phyloP scores from a whole-genome alignment of 768 basidiomycete genomes.

The Rhizopogon vesiculosus region DNA sequence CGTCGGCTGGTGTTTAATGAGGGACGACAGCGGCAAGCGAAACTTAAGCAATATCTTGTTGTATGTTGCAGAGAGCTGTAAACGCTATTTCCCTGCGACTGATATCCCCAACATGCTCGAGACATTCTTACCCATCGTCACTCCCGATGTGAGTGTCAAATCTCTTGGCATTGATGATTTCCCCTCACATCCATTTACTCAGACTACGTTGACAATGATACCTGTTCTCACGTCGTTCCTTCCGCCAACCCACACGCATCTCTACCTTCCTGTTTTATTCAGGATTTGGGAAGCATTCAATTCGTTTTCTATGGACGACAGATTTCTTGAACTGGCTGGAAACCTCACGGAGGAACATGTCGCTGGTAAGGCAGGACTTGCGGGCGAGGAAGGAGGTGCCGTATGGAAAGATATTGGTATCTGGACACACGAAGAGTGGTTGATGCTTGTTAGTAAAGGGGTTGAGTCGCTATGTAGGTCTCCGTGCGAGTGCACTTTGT shows the following conservation, averaged over 20 bases:
- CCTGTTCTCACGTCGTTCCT: slow-evolving; percentile 77
- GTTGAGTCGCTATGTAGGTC: slow-evolving; percentile 69
- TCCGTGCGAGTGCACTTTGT: not conserved
- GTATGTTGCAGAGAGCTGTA: slow-evolving; percentile 69
- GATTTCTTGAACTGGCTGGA: slow-evolving; percentile 67
- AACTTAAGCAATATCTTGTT: slow-evolving; percentile 69
- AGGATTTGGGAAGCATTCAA: slow-evolving; percentile 78
- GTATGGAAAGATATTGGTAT: slow-evolving; percentile 85
- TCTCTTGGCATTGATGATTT: not conserved
- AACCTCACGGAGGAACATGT: slow-evolving; percentile 71
- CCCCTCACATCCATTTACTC: slow-evolving; percentile 5
- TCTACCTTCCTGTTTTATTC: slow-evolving; percentile 71
- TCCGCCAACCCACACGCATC: slow-evolving; percentile 58
- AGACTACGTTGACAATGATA: slow-evolving; percentile 69
- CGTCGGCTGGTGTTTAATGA: not conserved
- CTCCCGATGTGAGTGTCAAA: slow-evolving; percentile 53
- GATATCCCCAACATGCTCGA: slow-evolving; percentile 71
- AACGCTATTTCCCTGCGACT: slow-evolving; percentile 58
- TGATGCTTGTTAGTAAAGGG: slow-evolving; percentile 76
- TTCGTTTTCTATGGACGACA: slow-evolving; percentile 68
- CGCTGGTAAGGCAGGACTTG: slow-evolving; percentile 46
- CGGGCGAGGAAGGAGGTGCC: slow-evolving; percentile 51
- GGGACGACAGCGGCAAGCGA: slow-evolving; percentile 32
- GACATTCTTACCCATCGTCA: slow-evolving; percentile 66
- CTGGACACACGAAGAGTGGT: slow-evolving; percentile 83